Base-by-base conservation (phyloP, 1,139 yeast genomes). In the Yarrowia galli region DNA sequence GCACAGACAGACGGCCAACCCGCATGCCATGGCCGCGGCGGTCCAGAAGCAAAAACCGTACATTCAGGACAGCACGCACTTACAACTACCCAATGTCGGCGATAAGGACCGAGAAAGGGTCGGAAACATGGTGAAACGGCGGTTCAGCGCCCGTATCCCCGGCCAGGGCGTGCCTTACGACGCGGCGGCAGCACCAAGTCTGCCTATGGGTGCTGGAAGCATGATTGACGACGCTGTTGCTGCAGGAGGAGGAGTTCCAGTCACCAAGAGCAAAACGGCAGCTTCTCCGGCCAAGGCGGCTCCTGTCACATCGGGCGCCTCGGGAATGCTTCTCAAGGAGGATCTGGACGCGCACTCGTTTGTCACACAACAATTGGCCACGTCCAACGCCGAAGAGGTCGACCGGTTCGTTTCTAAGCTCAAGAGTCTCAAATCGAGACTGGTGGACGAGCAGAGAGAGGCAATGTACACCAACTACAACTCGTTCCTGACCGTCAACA, bases 351-450 rank as follows among this genome's bases (percentile, higher is more conserved):
- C 89, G 2, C 83, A 82, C 63, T 72, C 78, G 6, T 87, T 84
- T 73, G 86, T 90, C 18, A 80, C 83, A 18, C 79, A 81, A 10
- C 85, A 86, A 69, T 76, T 89, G 69, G 80, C 86, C 18, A 85
- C 86, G 68, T 92, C 93, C 0, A 85, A 89, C 2, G 93, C 95
- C 1, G 81, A 86, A 0, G 92, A 89, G 71, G 88, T 92, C 56
- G 92, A 90, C 71, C 87, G 85, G 69, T 91, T 89, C 76, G 87
- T 88, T 68, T 85, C 87, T 46, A 83, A 83, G 67, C 81, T 92
- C 70, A 74, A 80, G 5, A 79, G 82, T 54, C 83, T 89, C 73
- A 84, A 87, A 64, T 80, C 81, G 15, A 78, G 84, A 67, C 84
- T 89, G 43, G 84, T 84, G n/a, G 80, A 82, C 54, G 92, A 89